Conservation (phyloP, 495 filamentous ascomycete genomes). For the Aspergillus bridgeri region DNA sequence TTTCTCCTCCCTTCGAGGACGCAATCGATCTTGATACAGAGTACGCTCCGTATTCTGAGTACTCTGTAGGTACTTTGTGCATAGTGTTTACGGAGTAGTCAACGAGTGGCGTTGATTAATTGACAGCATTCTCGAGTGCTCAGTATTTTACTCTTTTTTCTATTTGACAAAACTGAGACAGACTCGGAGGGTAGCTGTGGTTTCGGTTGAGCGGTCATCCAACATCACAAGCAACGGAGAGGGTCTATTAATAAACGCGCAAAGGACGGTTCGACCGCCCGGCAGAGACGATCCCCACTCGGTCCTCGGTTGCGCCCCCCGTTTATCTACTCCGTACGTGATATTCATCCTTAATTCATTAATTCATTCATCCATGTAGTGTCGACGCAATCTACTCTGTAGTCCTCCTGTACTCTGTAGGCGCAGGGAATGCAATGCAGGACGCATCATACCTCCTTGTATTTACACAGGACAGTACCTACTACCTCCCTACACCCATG, state of each 20-base stretch:
- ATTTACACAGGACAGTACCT: no score
- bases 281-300: neutral
- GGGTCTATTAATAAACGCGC: neutral
- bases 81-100: no score
- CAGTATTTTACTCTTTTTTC: neutral
- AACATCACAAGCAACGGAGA: neutral
- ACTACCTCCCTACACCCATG: no score
- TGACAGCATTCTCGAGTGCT: slow-evolving; percentile 7
- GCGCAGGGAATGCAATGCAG: neutral
- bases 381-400: no score
- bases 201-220: neutral
- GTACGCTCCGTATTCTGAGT: no score
- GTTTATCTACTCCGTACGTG: slow-evolving; percentile 4
- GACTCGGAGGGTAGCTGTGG: neutral
- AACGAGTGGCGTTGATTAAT: slow-evolving; percentile 21
- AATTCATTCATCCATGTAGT: neutral
- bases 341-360: slow-evolving; percentile 1
- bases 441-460: neutral
- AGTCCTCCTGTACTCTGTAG: no score
- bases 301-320: neutral
- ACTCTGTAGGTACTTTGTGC: neutral
- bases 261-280: slow-evolving; percentile 11
- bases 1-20: neutral
- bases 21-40: neutral
- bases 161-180: neutral